Evolutionary conservation across 805 yeast genomes (phyloP), one percentile per base, ranked within the genome.

Genomic region (Pichia exigua): DNA sequence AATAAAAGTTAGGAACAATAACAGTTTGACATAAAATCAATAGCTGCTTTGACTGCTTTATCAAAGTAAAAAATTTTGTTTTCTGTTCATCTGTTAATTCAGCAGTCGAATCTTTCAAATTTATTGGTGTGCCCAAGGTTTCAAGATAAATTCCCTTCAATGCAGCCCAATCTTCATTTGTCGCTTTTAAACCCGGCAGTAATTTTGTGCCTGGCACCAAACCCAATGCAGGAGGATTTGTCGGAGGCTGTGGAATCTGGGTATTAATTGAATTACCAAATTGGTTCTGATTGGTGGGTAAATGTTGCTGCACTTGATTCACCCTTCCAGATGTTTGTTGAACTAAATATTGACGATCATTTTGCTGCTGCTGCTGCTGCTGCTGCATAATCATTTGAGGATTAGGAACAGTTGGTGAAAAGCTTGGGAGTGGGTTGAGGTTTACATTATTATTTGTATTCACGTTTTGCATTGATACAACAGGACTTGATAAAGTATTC

Each of bases 1-100:
- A 77, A 62, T 79, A 89, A 60, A 87, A 87, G 61, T 86, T 82
- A 39, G 95, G 89, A 42, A 87, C 80, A 43, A 89, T 73, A 32
- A 66, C 60, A 54, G 83, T 83, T 62, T 88, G 95, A 18, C 85
- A 84, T 55, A 83, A 77, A 39, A 81, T 75, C 65, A 78, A 81
- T 56, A 85, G 74, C 59, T 80, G 85, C 32, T 86, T 73, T 30
- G 79, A 72, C 42, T 73, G 74, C 44, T 71, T 73, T 58, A 81
- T 74, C 26, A 78, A 74, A 21, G 81, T 78, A 43, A 78, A 71
- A 24, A 84, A 84, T 47, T 72, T 71, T 41, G 72, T 76, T 66
- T 85, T 86, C 58, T 87, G 92, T 30, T 78, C 82, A 27, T 75
- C 79, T 0, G 83, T 68, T 48, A 89, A 71, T 44, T 75, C 68